phyloP scores from a whole-genome alignment of 2,329 filamentous ascomycete genomes.

The Fusarium sp. region DNA sequence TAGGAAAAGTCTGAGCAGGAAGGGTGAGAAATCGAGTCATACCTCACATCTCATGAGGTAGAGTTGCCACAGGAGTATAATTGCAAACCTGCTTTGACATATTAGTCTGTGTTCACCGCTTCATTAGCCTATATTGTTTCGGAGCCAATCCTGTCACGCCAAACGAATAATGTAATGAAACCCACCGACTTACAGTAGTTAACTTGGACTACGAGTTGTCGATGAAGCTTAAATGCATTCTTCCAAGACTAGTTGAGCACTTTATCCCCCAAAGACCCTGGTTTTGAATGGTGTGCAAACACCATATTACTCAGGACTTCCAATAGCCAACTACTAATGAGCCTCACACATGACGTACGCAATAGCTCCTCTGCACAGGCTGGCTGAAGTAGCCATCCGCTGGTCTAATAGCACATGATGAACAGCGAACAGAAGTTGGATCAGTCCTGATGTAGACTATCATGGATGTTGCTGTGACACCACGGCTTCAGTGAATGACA shows the following conservation, averaged over 20 bases:
- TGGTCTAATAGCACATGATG: not conserved
- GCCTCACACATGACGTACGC: not conserved
- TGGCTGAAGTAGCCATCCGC: not conserved
- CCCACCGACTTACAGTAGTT: not conserved
- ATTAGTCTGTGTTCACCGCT: conserved; percentile 28
- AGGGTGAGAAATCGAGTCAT: conserved; percentile 1
- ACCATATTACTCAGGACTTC: not conserved
- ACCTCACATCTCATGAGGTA: not conserved
- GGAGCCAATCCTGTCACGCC: conserved; percentile 6
- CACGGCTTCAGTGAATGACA: conserved; percentile 1
- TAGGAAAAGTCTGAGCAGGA: not conserved
- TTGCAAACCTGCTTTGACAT: not conserved
- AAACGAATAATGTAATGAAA: not conserved
- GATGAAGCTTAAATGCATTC: not conserved
- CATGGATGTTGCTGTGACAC: conserved; percentile 1
- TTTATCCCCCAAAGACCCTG: not conserved
- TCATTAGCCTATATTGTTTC: not conserved
- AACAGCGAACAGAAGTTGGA: not conserved
- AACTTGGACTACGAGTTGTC: not conserved
- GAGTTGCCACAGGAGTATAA: not conserved
- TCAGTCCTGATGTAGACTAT: not conserved
- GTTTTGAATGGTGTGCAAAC: not conserved
- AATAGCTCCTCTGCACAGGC: not conserved
- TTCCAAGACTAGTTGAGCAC: not conserved
- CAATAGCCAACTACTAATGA: not conserved